These are phyloP conservation scores for Verbascum thapsus DNA, from an alignment of 257 asterid species.

Conservation along the genomic window DNA sequence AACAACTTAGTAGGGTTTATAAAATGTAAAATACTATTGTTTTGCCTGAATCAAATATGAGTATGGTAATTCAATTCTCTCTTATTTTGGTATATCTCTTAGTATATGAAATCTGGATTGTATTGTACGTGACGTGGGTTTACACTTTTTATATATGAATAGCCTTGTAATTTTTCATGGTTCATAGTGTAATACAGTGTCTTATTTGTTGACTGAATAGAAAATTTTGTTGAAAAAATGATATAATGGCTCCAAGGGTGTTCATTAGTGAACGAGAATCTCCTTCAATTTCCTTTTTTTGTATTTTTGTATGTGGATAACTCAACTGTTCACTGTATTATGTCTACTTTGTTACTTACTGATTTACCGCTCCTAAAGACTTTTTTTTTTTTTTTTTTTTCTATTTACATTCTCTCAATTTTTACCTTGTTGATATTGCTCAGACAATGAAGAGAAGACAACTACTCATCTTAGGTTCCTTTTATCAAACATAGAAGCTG, in stretches of 20 bases:
- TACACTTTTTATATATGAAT: too few species aligned
- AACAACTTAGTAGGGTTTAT: too few species aligned
- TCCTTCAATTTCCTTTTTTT: background rate
- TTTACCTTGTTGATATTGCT: constrained; percentile 28
- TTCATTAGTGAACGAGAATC: background rate
- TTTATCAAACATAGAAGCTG: constrained; percentile 96
- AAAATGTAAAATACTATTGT: too few species aligned
- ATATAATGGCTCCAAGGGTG: background rate
- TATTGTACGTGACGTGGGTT: background rate
- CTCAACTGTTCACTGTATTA: background rate
- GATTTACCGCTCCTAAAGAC: background rate
- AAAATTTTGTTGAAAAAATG: background rate
- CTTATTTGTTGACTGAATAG: background rate
- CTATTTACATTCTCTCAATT: too few species aligned
- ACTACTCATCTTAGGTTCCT: constrained; percentile 87
- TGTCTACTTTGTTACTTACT: background rate
- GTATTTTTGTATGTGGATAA: too few species aligned
- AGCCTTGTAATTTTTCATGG: background rate
- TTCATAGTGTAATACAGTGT: too few species aligned
- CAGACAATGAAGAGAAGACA: constrained; percentile 48
- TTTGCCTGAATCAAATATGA: too few species aligned
- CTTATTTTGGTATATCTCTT: too few species aligned
- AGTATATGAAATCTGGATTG: too few species aligned
- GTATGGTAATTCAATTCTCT: too few species aligned
- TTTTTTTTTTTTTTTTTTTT: too few species aligned